Conservation (phyloP, 176 grass and related monocot species). For the Oryza officinalis region DNA sequence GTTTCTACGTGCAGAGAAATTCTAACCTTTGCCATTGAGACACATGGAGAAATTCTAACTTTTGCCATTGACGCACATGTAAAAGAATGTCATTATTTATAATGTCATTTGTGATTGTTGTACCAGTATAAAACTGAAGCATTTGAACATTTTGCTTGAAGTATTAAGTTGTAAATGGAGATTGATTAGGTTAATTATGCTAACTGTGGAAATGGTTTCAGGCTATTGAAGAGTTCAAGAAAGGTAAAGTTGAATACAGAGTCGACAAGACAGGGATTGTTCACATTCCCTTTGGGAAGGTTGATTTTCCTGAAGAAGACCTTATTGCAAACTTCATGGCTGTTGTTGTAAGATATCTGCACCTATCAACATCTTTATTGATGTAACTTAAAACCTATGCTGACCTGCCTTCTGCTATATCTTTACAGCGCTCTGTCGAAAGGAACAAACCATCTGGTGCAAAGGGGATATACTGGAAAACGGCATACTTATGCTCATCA, state of each 20-base stretch:
- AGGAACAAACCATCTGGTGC: constrained; percentile 95
- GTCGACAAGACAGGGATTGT: constrained; percentile 94
- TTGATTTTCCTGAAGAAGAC: constrained; percentile 84
- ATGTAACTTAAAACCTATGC: background rate
- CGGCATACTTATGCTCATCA: constrained; percentile 80
- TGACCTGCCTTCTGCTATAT: constrained; percentile 26
- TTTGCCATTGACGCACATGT: background rate
- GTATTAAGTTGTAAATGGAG: background rate
- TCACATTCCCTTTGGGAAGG: constrained; percentile 90
- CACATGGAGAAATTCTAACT: too few species aligned
- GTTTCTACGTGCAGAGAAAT: background rate
- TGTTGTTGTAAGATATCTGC: constrained; percentile 73
- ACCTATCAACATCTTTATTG: background rate
- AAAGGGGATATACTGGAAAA: constrained; percentile 98
- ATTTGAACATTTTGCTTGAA: constrained; percentile 14
- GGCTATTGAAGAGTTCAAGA: constrained; percentile 98
- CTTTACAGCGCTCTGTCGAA: constrained; percentile 78
- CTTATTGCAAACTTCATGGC: constrained; percentile 91
- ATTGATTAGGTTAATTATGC: constrained; percentile 18
- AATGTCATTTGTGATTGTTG: constrained; percentile 4
- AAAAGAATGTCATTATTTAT: background rate
- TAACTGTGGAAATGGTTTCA: constrained; percentile 53
- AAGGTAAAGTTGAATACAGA: constrained; percentile 98
- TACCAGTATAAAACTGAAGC: background rate
- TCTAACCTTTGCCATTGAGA: too few species aligned